Base-by-base conservation (phyloP, 176 grass and related monocot species). In the Triticum timopheevii region DNA sequence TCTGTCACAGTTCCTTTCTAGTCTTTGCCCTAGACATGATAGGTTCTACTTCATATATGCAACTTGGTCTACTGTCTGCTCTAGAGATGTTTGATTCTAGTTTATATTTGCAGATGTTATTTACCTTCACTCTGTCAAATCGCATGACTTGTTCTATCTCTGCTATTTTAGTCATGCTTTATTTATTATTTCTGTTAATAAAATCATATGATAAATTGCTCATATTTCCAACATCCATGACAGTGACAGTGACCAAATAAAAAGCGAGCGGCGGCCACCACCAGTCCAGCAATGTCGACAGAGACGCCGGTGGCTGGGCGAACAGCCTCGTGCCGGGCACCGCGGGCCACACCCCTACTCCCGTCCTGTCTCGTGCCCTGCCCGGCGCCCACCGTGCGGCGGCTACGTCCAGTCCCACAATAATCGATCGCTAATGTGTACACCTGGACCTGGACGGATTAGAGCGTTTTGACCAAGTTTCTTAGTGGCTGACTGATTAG, bases 401-500 rank as follows among this genome's bases (percentile, higher is more conserved):
- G 61, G 34, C 77, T 3, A 9, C 35, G 28, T 22, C 39, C 28
- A 34, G 72, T 13, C 13, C 6, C 23, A 23, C 15, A 59, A 59
- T 38, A 27, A 49, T 76, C 23, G 24, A 19, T 17, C 42, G 25
- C 16, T 34, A 6, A 10, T 10, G 3, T 68, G 82, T 22, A 34
- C 77, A 27, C 59, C 72, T 76, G 77, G 67, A 27, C 59, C 72
- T 76, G 77, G 67, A 69, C 54, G 9, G 38, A 9, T 59, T 66
- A 27, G 22, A 5, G 25, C 79, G 65, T 78, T 42, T 78, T 90
- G 88, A 90, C 84, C 50, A 33, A 67, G 30, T 19, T 58, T 27
- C 39, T 2, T 54, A 76, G 2, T 28, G 45, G 22, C 69, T 22
- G 69, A 74, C 39, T 47, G 44, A 47, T 13, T 13, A 15, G 70